Percentiles rank a stretch among this genome's conserved stretches.
Conservation (phyloP, 129 eudicot genomes). For the Flaveria robusta region DNA sequence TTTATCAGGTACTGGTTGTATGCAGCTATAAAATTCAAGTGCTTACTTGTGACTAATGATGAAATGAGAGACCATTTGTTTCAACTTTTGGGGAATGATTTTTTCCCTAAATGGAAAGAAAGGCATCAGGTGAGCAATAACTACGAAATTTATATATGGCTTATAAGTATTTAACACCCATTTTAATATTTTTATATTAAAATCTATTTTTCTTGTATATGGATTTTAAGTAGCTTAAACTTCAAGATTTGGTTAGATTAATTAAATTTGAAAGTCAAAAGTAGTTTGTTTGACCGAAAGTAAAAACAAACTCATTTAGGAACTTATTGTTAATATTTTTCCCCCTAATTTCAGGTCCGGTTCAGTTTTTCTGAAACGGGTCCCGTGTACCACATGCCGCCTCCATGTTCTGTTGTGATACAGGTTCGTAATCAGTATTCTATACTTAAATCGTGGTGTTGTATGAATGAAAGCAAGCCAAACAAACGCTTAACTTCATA, state of each 20-base stretch:
- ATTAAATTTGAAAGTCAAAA: conserved; percentile 5
- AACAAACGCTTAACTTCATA: neutral
- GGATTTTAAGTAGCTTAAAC: neutral
- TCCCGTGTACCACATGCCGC: conserved; percentile 84
- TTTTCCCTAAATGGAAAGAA: conserved; percentile 96
- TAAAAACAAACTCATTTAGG: conserved; percentile 27
- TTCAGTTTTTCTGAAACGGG: conserved; percentile 59
- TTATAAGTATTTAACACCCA: neutral
- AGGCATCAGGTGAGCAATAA: conserved; percentile 71
- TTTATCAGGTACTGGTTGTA: conserved; percentile 88
- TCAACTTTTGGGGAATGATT: conserved; percentile 81
- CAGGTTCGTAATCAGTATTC: conserved; percentile 59
- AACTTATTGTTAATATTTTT: no score
- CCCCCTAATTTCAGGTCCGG: conserved; percentile 63
- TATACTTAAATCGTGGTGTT: no score
- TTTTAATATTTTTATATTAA: no score
- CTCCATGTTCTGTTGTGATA: conserved; percentile 91
- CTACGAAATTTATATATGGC: neutral
- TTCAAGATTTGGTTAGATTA: neutral
- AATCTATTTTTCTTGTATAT: no score
- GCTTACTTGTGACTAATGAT: conserved; percentile 86
- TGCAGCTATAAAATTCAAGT: conserved; percentile 78
- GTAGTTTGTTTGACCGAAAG: conserved; percentile 20
- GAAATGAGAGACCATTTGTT: conserved; percentile 95
- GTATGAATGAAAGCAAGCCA: neutral